Evolutionary conservation across 169 alveolate species (phyloP), one percentile per base, ranked within the genome.

Genomic region (Cryptosporidium ryanae): DNA sequence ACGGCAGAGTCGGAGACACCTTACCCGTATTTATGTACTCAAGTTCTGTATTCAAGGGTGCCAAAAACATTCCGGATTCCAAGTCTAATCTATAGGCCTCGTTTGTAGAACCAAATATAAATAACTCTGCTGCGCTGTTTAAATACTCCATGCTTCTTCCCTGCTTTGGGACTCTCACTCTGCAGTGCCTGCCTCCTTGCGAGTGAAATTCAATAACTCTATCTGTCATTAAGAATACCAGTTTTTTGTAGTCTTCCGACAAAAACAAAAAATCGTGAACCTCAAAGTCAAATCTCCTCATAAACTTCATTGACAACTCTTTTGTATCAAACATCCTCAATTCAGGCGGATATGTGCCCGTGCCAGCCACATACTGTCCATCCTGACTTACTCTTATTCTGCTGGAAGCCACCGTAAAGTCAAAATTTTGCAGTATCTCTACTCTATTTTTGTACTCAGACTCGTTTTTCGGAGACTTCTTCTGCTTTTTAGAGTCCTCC

Each of bases 191-290:
- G 54, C 99, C 99, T 82, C 97, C 97, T 82, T 97, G 95, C 13
- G 98, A 97, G 91, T 97, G 99, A 64, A 97, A 91, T 89, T 97
- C 99, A n/a, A 97, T 92, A 34, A 91, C 92, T 63, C 98, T 90
- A 84, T 96, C 97, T 43, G 90, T 96, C 61, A 95, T 91, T 54
- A 96, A 94, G 46, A 95, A 83, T 8, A 96, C 98, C 29, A 96
- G 68, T 91, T 97, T 97, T 49, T 93, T 89, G 70, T 96, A 97
- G 90, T 97, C 99, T 31, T 93, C 95, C 32, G 95, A 87, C 34
- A 97, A 89, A 44, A 96, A 84, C 66, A 89, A 66, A 66, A 95
- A 92, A 91, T 97, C 94, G 46, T 96, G 92, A 17, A 96, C 94
- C 82, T 97, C 98, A 25, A 95, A 89, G 87, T 97, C 98, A 61